These are phyloP conservation scores for Claviceps humidiphila DNA, from an alignment of 2,329 filamentous ascomycete species.

Conservation along the genomic window DNA sequence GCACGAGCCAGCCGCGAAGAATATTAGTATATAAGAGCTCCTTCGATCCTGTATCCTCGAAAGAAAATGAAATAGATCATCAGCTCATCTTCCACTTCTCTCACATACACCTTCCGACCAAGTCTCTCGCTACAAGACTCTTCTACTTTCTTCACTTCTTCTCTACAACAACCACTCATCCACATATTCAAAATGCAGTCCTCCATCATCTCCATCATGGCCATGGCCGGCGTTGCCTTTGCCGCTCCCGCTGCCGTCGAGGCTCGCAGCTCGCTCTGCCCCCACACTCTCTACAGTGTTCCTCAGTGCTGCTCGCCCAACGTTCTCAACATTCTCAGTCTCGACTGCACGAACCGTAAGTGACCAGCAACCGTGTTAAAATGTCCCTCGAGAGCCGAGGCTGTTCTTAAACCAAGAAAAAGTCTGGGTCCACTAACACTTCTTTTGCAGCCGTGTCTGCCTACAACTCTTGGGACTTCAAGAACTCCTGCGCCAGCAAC, in stretches of 20 bases:
- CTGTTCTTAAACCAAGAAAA: no score
- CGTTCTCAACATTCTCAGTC: slow-evolving; percentile 1
- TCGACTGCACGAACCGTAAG: slow-evolving; percentile 7
- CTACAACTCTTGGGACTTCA: slow-evolving; percentile 2
- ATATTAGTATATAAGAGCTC: no score
- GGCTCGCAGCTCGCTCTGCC: slow-evolving; percentile 2
- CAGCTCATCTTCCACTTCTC: not conserved
- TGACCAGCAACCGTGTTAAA: not conserved
- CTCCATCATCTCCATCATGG: not conserved
- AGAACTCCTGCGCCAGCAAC: not conserved
- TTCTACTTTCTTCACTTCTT: not conserved
- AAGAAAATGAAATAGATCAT: no score
- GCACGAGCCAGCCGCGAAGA: not conserved
- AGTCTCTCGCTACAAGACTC: not conserved
- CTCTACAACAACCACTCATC: not conserved
- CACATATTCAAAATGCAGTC: slow-evolving; percentile 2
- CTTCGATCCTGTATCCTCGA: no score
- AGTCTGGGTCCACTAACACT: not conserved
- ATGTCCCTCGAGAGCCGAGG: no score
- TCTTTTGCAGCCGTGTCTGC: not conserved
- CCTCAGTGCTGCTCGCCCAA: slow-evolving; percentile 7
- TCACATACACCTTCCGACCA: no score
- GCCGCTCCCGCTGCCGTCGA: slow-evolving; percentile 2
- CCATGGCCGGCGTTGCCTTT: slow-evolving; percentile 2
- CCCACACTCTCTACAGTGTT: not conserved